Evolutionary conservation across 257 asterid species (phyloP).

Genomic region (Parsonsia alboflavescens): DNA sequence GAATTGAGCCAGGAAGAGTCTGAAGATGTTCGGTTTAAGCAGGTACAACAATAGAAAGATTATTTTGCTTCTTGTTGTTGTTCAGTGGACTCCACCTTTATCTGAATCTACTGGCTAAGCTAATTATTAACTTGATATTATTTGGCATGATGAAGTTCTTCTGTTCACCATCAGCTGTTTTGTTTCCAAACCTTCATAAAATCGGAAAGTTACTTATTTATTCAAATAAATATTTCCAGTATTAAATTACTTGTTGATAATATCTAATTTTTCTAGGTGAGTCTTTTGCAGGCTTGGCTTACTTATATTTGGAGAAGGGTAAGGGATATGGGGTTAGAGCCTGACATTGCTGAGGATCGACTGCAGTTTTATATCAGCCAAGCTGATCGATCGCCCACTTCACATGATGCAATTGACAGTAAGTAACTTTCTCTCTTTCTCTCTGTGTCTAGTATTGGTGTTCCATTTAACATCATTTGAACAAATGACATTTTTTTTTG

Average conservation of each 20-base stretch:
- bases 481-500: not conserved
- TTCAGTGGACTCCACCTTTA: not conserved
- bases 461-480: not conserved
- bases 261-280: not conserved
- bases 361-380: constrained; percentile 72
- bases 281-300: constrained; percentile 63
- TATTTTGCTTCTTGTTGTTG: not conserved
- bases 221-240: not conserved
- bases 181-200: not conserved
- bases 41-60: constrained; percentile 26
- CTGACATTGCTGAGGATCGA: constrained; percentile 79
- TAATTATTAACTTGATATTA: not conserved
- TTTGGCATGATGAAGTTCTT: not conserved
- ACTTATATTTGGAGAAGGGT: constrained; percentile 84
- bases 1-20: constrained; percentile 70
- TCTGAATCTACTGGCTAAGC: not conserved
- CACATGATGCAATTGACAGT: constrained; percentile 88
- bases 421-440: constrained; percentile 9
- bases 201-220: not conserved
- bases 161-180: no score
- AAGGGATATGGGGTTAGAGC: constrained; percentile 54
- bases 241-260: not conserved
- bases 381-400: constrained; percentile 37
- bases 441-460: not conserved
- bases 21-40: constrained; percentile 72